These are phyloP conservation scores for Xylaria polymorpha DNA, from an alignment of 2,329 filamentous ascomycete species.

Conservation along the genomic window DNA sequence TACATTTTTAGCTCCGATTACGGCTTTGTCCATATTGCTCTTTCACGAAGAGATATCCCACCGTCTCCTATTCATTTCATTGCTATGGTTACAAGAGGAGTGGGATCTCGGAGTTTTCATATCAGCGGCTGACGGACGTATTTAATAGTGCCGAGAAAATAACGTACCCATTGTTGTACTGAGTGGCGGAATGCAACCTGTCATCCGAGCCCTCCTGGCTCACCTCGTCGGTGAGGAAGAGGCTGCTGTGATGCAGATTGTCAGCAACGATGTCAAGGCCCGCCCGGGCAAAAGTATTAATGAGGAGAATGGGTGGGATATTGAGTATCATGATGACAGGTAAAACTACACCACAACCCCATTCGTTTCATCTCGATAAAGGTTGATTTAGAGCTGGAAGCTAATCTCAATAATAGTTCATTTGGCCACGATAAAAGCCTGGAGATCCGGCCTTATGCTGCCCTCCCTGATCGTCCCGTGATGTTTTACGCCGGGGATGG, in stretches of 20 bases:
- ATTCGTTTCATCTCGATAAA: not conserved
- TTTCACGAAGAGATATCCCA: too few species aligned
- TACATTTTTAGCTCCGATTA: too few species aligned
- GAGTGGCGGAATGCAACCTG: slow-evolving; percentile 90
- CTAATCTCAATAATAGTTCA: slow-evolving; percentile 60
- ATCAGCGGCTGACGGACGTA: not conserved
- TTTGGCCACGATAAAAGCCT: slow-evolving; percentile 98
- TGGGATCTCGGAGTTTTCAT: not conserved
- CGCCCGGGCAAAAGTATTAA: slow-evolving; percentile 77
- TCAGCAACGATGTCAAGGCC: slow-evolving; percentile 82
- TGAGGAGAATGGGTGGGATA: slow-evolving; percentile 85
- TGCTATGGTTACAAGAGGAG: not conserved
- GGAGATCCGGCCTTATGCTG: slow-evolving; percentile 87
- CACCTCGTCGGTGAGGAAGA: slow-evolving; percentile 82
- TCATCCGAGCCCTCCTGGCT: slow-evolving; percentile 85
- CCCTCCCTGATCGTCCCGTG: slow-evolving; percentile 79
- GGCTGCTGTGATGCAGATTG: slow-evolving; percentile 83
- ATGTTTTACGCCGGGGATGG: slow-evolving; percentile 97
- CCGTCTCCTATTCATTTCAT: not conserved
- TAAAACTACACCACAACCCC: slow-evolving; percentile 51
- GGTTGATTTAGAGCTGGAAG: not conserved
- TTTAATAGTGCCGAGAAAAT: slow-evolving; percentile 63
- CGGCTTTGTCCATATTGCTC: not conserved
- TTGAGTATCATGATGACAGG: slow-evolving; percentile 89
- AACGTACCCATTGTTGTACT: slow-evolving; percentile 94